phyloP scores from a whole-genome alignment of 2,329 filamentous ascomycete genomes.

The Sporothrix pseudoabietina region DNA sequence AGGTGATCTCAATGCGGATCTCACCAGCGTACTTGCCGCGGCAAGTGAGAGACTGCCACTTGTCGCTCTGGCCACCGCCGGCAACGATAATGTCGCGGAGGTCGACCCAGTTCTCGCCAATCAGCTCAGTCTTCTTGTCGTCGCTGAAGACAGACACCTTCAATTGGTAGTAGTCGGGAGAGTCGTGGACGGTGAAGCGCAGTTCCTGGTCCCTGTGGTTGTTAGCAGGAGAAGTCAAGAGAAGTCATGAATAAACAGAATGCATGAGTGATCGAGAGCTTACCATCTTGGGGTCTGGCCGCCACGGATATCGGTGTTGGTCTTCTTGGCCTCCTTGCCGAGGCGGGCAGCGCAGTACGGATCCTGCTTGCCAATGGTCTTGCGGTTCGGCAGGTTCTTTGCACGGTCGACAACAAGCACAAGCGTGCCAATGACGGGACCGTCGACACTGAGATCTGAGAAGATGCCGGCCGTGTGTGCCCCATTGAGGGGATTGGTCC shows the following conservation, averaged over 20 bases:
- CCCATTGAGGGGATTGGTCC: constrained; percentile 59
- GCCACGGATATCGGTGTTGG: constrained; percentile 86
- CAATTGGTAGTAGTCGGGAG: constrained; percentile 90
- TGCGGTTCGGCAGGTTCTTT: constrained; percentile 94
- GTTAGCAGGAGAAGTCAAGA: not conserved
- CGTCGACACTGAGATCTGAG: constrained; percentile 90
- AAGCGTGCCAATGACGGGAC: constrained; percentile 88
- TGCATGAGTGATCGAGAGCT: constrained; percentile 39
- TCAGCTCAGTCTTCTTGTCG: constrained; percentile 95
- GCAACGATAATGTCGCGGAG: constrained; percentile 77
- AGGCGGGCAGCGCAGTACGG: constrained; percentile 92
- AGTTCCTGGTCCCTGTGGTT: constrained; percentile 87
- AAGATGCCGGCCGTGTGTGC: constrained; percentile 91
- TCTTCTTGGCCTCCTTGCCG: constrained; percentile 97
- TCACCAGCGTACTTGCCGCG: constrained; percentile 96
- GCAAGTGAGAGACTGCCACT: constrained; percentile 86
- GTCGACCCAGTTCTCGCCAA: constrained; percentile 90
- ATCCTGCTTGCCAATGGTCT: constrained; percentile 98
- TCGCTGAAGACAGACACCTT: constrained; percentile 98
- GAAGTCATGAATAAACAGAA: not conserved
- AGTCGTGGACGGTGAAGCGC: constrained; percentile 94
- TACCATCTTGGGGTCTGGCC: constrained; percentile 97
- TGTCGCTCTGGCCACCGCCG: constrained; percentile 89
- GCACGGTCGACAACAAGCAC: constrained; percentile 91
- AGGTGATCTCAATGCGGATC: constrained; percentile 92